Base-by-base conservation (phyloP, 2,329 filamentous ascomycete genomes). In the Byssothecium circinans region DNA sequence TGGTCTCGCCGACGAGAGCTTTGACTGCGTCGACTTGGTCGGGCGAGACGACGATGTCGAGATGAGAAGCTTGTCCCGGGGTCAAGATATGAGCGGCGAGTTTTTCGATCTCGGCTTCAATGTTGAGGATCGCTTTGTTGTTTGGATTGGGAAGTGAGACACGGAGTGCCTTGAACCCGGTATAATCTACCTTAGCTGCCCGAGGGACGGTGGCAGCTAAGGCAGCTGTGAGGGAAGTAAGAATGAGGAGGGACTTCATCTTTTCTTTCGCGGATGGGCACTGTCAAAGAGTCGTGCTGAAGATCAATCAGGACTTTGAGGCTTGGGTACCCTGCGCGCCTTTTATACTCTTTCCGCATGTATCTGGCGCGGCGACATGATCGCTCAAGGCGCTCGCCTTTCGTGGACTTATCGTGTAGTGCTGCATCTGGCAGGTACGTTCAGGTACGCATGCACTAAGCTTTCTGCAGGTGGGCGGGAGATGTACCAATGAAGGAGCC, bases 21-120 rank as follows among this genome's bases (percentile, higher is more conserved):
- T 45, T 61, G 43, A 71, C 46, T 11, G 64, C 62, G 30, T 61
- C 57, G 35, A 65, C 49, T n/a, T 68, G 62, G 11, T 66, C 59
- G 2, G 68, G 67, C 11, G 66, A 58, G 12, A 71, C 66, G 17
- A 70, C 66, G n/a, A 71, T 57, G 49, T 71, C 68, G 17, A 69
- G 50, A 20, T 62, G 52, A 2, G 50, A 44, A 0, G 58, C 46
- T 25, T 61, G 61, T 32, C 65, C 66, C 35, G 65, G 64, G 44
- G 67, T 70, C 42, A 68, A 51, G 8, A 69, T 41, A 45, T 69
- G 65, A 15, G 65, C 58, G 11, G 64, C 62, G 19, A 71, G 50
- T 39, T 60, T 49, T 43, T 68, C 64, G 30, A 71, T 56, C 41
- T 67, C 49, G 17, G 52, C 54, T 44, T 66, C 61, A 12, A 67